phyloP scores from a whole-genome alignment of 2,329 filamentous ascomycete genomes.

The Metarhizium robertsii region DNA sequence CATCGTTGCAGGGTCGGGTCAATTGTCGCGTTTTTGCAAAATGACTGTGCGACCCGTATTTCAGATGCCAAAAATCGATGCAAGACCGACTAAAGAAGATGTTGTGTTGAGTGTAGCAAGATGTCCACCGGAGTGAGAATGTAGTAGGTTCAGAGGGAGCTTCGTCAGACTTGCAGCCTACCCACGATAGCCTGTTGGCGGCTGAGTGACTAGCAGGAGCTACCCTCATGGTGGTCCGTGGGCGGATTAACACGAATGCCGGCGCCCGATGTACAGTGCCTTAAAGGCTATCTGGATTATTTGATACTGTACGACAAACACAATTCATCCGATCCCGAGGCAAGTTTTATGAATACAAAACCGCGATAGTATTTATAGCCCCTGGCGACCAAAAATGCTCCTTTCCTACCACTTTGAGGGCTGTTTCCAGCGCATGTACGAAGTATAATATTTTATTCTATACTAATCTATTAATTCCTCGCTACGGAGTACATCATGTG shows the following conservation, averaged over 20 bases:
- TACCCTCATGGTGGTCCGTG: background rate
- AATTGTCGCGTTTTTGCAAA: background rate
- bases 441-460: too few relatives aligned
- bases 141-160: conserved; percentile 14
- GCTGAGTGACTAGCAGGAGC: background rate
- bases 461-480: too few relatives aligned
- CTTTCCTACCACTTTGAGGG: too few relatives aligned
- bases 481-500: too few relatives aligned
- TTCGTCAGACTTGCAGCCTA: conserved; percentile 32
- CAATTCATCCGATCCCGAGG: too few relatives aligned
- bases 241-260: conserved; percentile 3
- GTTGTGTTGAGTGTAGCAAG: conserved; percentile 6
- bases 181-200: conserved; percentile 7
- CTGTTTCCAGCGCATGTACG: too few relatives aligned
- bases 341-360: too few relatives aligned
- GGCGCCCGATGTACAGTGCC: conserved; percentile 1
- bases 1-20: conserved; percentile 36
- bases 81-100: background rate
- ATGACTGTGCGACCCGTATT: background rate
- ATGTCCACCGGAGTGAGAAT: conserved; percentile 1
- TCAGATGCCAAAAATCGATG: background rate
- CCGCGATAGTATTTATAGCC: too few relatives aligned
- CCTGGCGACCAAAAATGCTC: too few relatives aligned
- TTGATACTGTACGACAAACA: background rate
- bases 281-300: background rate